Base-by-base conservation (phyloP, 2,329 filamentous ascomycete genomes). In the Colletotrichum echinochloae region DNA sequence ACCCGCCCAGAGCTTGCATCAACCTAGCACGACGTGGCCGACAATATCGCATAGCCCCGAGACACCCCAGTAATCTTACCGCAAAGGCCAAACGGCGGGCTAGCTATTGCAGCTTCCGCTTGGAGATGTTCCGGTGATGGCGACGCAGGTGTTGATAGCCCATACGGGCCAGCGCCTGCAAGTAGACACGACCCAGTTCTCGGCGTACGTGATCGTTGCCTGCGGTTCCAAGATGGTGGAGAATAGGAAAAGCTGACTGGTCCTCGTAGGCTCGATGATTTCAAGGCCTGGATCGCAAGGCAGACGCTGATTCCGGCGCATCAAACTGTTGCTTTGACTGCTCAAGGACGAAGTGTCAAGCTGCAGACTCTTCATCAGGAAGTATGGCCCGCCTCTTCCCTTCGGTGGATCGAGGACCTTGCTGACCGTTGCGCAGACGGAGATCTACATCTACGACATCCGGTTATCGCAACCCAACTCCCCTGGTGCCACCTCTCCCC, bases 361-460 rank as follows among this genome's bases (percentile, higher is more conserved):
- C 85, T 90, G 44, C 92, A 95, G 78, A 92, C 90, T 44, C 87
- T 98, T 57, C 89, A 94, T 74, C 90, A 89, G 44, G 95, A 98
- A 88, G 93, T 94, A 83, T 51, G 84, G 46, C 28, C 66, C 5
- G 6, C 1, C 33, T 46, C 6, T 44, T 30, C 16, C 41, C 35
- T 14, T 16, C 16, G 35, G 33, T 5, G 30, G n/a, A 6, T 49
- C 11, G n/a, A 16, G 26, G 39, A 30, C 49, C 39, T 11, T 55
- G 51, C 72, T 77, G 55, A 74, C 37, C 30, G 8, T 39, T 52
- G 59, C 71, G 35, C 75, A 97, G 92, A 93, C 90, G 74, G 94
- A 98, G 79, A 90, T 99, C 67, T 98, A 93, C 79, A 89, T 98
- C 62, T 99, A 97, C 81, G 94, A 98, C 81, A 92, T 94, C 72